These are phyloP conservation scores for Calocybe gangraenosa DNA, from an alignment of 768 basidiomycete species.

Conservation along the genomic window DNA sequence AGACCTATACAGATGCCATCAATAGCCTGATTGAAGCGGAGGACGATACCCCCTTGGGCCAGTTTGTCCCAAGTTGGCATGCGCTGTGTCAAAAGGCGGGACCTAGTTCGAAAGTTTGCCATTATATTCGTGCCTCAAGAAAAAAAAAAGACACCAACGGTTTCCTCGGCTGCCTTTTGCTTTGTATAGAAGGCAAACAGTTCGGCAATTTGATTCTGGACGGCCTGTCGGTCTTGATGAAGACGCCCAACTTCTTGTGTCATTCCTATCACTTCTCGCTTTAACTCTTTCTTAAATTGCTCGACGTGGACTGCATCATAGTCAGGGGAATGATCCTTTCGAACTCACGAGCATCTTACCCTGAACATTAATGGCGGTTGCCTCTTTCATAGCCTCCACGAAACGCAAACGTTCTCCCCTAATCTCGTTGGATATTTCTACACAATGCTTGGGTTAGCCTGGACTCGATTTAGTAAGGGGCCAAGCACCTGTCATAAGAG, in stretches of 20 bases:
- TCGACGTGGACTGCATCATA: slow-evolving; percentile 70
- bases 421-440: slow-evolving; percentile 81
- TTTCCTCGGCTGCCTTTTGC: slow-evolving; percentile 39
- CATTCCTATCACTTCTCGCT: slow-evolving; percentile 69
- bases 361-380: slow-evolving; percentile 83
- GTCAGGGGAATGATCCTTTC: neutral
- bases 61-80: neutral
- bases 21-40: slow-evolving; percentile 20
- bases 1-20: neutral
- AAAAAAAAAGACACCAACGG: slow-evolving; percentile 3
- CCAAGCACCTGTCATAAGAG: slow-evolving; percentile 55
- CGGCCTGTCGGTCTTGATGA: slow-evolving; percentile 57
- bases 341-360: slow-evolving; percentile 32
- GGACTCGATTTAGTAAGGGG: neutral
- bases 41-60: slow-evolving; percentile 17
- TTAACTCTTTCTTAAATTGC: slow-evolving; percentile 79
- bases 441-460: neutral
- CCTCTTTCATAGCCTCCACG: slow-evolving; percentile 94
- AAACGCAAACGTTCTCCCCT: slow-evolving; percentile 82
- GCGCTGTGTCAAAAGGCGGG: neutral
- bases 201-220: slow-evolving; percentile 71
- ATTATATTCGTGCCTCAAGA: neutral
- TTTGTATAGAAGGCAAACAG: slow-evolving; percentile 70
- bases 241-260: slow-evolving; percentile 69
- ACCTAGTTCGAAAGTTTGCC: neutral